Base-by-base conservation (phyloP, 768 basidiomycete genomes). In the Psilocybe tampanensis region DNA sequence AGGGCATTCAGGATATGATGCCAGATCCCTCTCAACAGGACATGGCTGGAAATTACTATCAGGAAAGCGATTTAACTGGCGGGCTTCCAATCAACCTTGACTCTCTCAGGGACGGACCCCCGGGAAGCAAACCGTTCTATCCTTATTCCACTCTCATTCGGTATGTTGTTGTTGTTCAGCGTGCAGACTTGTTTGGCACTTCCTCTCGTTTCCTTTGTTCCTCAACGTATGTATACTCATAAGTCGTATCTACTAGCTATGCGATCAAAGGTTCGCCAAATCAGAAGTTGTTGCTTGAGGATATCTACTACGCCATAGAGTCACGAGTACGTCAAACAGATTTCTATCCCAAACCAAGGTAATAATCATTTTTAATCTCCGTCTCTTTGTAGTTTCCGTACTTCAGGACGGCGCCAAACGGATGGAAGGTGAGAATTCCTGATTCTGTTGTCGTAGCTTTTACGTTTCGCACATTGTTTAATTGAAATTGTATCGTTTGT, bases 291-390 rank as follows among this genome's bases (percentile, higher is more conserved):
- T 75, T 94, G 53, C 75, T 94, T 50, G 92, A 94, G 75, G 92
- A 94, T 72, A 94, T 94, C 52, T 94, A 94, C 71, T 94, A 93
- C 73, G 92, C 92, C 15, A 93, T 94, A 60, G 92, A 93, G 72
- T 92, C 90, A 51, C 82, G 91, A 66, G 91, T 93, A 73, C 69
- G 88, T 81, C 51, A 49, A 56, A 21, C 52, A 56, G 22, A 33
- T 52, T 47, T 33, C 29, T 34, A 44, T 48, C 32, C 42, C 32
- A 24, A 21, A 18, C 29, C 58, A 56, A 67, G 54, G 69, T 59
- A 51, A 44, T 43, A 11, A 45, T n/a, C n/a, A n/a, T 47, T 43
- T 54, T 43, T 61, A 59, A 56, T 58, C 44, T 43, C 26, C 43
- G 22, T 60, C 50, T 59, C 36, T 51, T 60, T 29, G 42, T 67